A percentile compares a stretch with the other conserved stretches of the same genome.
phyloP scores from a whole-genome alignment of 2,329 filamentous ascomycete genomes.

The Sporothrix variecibatus region DNA sequence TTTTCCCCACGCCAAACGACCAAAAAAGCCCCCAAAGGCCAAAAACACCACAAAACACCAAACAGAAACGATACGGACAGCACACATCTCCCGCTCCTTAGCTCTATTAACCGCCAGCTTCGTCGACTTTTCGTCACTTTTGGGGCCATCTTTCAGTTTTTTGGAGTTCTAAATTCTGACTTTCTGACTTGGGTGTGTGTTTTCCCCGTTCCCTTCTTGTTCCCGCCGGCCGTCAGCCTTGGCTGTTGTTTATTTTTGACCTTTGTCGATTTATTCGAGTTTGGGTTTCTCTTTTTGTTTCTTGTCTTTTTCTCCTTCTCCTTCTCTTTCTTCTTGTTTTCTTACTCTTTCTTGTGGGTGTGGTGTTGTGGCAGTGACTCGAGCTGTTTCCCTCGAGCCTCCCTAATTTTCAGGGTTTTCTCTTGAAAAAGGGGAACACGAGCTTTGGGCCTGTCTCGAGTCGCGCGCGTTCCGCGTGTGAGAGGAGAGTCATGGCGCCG shows the following conservation, averaged over 20 bases:
- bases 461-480: slow-evolving; percentile 9
- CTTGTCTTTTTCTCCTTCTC: background rate
- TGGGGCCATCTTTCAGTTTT: background rate
- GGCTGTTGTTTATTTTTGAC: background rate
- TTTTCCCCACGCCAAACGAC: background rate
- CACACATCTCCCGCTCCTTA: slow-evolving; percentile 7
- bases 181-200: background rate
- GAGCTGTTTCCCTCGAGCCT: background rate
- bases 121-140: background rate
- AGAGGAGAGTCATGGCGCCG: slow-evolving; percentile 26
- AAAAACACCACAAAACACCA: background rate
- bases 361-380: slow-evolving; percentile 1
- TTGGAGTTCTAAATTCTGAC: background rate
- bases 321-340: slow-evolving; percentile 12
- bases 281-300: background rate
- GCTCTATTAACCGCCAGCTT: background rate
- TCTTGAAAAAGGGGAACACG: background rate
- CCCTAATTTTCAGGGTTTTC: background rate
- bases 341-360: background rate
- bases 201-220: background rate
- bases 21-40: background rate
- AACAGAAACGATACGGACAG: background rate
- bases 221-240: background rate
- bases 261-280: background rate
- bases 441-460: background rate